Conservation (phyloP, 352 stramenopile genomes). For the Pythium inflatum region DNA sequence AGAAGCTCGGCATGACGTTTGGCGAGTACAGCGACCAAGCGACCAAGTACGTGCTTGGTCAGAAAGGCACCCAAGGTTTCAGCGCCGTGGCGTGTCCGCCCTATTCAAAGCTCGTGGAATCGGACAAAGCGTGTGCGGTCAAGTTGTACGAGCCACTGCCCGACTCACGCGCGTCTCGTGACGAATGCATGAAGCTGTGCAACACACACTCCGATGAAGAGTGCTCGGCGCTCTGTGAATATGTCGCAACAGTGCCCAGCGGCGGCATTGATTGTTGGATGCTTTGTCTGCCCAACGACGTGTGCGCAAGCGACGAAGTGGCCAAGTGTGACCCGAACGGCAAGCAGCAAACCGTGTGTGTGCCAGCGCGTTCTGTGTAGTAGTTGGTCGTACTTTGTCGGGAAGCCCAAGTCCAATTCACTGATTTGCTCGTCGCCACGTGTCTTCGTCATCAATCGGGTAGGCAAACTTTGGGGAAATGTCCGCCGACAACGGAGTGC, state of each 20-base stretch:
- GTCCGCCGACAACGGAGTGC: too few relatives aligned
- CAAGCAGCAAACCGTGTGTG: constrained; percentile 15
- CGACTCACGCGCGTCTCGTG: constrained; percentile 15
- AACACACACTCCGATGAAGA: constrained; percentile 30
- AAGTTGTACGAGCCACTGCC: constrained; percentile 23
- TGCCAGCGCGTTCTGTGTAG: background rate
- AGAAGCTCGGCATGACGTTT: constrained; percentile 39
- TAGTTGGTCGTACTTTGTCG: too few relatives aligned
- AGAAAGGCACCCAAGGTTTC: constrained; percentile 24
- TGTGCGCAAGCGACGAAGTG: constrained; percentile 13
- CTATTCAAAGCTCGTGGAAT: constrained; percentile 28
- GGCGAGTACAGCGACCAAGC: constrained; percentile 36
- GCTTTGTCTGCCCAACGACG: constrained; percentile 28
- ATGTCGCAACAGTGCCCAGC: constrained; percentile 23
- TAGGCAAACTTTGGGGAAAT: too few relatives aligned
- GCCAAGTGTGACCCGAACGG: constrained; percentile 25
- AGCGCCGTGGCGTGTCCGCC: constrained; percentile 36
- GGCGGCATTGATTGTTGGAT: constrained; percentile 37
- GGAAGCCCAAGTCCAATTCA: too few relatives aligned
- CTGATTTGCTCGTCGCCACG: too few relatives aligned
- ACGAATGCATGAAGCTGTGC: constrained; percentile 32
- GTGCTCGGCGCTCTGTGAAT: constrained; percentile 26
- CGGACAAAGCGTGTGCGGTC: constrained; percentile 34
- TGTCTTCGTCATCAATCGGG: too few relatives aligned
- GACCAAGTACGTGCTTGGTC: constrained; percentile 33